These are phyloP conservation scores for Ceratocystis albifundus DNA, from an alignment of 2,329 filamentous ascomycete species.

Conservation along the genomic window DNA sequence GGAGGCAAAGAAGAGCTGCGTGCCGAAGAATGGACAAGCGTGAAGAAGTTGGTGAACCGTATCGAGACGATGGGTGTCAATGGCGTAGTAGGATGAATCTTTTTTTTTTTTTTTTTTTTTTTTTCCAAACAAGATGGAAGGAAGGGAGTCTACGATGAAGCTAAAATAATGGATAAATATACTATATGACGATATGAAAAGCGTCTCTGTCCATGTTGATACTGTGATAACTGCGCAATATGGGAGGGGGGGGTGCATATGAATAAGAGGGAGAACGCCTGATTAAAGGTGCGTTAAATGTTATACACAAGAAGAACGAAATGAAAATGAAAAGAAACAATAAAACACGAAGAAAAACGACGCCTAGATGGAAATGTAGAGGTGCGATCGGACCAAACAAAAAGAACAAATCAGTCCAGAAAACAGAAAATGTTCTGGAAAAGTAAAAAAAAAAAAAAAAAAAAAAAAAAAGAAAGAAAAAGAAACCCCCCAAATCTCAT, in stretches of 20 bases:
- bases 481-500: background rate
- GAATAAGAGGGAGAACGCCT: background rate
- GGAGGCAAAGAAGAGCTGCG: constrained; percentile 75
- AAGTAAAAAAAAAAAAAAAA: background rate
- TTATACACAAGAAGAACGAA: constrained; percentile 7
- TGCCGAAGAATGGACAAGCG: constrained; percentile 81
- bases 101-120: too few relatives aligned
- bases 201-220: background rate
- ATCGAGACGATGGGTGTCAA: constrained; percentile 52
- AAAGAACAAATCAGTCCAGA: background rate
- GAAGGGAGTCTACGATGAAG: background rate
- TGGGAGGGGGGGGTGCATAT: too few relatives aligned
- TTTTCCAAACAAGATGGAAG: background rate
- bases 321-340: background rate
- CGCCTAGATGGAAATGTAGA: constrained; percentile 1
- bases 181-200: constrained; percentile 11
- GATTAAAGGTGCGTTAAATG: background rate
- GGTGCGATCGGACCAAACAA: background rate
- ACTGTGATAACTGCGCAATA: background rate
- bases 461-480: background rate
- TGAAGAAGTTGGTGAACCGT: constrained; percentile 77
- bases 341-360: background rate
- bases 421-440: background rate
- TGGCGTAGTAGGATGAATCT: constrained; percentile 31
- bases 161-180: constrained; percentile 17